Base-by-base conservation (phyloP, 176 grass and related monocot genomes). In the Carex littledalei region DNA sequence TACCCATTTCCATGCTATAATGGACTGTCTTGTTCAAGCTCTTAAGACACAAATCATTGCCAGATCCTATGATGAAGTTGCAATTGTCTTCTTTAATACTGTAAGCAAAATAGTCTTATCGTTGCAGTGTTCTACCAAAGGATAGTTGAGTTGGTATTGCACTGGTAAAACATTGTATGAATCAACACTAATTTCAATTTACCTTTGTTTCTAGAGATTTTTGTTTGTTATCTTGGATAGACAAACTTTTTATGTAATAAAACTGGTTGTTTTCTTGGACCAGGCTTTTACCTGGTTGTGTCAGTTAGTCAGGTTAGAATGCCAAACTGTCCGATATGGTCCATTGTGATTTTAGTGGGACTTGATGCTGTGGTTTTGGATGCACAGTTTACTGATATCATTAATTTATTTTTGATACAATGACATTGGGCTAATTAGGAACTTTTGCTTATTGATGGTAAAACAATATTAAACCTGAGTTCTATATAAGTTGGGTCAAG, bases 31-130 rank as follows among this genome's bases (percentile, higher is more conserved):
- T 69, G 56, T 84, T 3, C 83, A 86, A 64, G 86, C 89, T 78
- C 78, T 98, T 21, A 98, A 94, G 89, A 79, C 88, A 0, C 92
- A 94, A 81, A 98, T 98, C 86, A 92, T 98, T 47, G 80, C 89
- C 56, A 94, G 91, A 90, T 94, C 91, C 20, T 87, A 90, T 9
- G 95, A 98, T 88, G 92, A 98, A 94, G 86, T 98, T 73, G 84
- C 95, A 69, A 88, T 98, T 85, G 91, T 93, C 71, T 98, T 98
- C 86, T 98, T 94, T 70, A 94, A 98, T 86, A 94, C 91, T 41
- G 95, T 97, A 94, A 86, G 92, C 61, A 79, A 6, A 55, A 53
- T 61, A 22, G 10, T 55, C 24, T 54, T 6, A 34, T 71, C 39
- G 49, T 67, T 81, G 56, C 54, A 35, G 35, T 62, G 56, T 54